Base-by-base conservation (phyloP, 2,329 filamentous ascomycete species). In the Ceratocystis albifundus region DNA sequence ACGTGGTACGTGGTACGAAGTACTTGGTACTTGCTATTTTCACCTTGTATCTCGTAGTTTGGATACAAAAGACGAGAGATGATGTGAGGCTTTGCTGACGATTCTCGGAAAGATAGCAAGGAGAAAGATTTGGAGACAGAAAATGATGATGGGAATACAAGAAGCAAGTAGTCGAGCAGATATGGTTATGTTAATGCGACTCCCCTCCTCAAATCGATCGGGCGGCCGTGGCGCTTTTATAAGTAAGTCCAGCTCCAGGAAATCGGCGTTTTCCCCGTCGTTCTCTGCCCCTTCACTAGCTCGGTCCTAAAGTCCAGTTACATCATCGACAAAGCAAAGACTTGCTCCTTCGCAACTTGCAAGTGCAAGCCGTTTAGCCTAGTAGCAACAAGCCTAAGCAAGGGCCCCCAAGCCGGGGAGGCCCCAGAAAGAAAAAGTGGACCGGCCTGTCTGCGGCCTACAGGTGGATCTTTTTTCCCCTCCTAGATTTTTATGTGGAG, bases 221-320 rank as follows among this genome's bases (percentile, higher is more conserved):
- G 25, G 53, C 53, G 22, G 15, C 53, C 53, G 53, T 59, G 28
- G 53, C 53, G 28, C 22, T 59, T 25, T 59, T 59, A 59, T 59
- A 59, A 20, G 15, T 15, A 25, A 20, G 28, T 28, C 53, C 53
- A 59, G 28, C 25, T 4, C 46, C 46, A 50, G n/a, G 46, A n/a
- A 22, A n/a, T 22, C n/a, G 46, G n/a, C n/a, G 46, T 22, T 22
- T n/a, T 22, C 46, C n/a, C n/a, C 46, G 46, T 50, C 17, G n/a
- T 22, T 50, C 6, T n/a, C 46, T 41, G 36, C 36, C 36, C 36
- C 36, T 41, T 41, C 36, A 41, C 36, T 41, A 41, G 36, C 36
- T 41, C 10, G 10, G 48, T 25, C 48, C 48, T 53, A 25, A 15
- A 53, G 48, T 17, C 53, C 20, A 59, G 53, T 59, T 59, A 59